phyloP scores from a whole-genome alignment of 805 yeast species.

The Starmera caribaea region DNA sequence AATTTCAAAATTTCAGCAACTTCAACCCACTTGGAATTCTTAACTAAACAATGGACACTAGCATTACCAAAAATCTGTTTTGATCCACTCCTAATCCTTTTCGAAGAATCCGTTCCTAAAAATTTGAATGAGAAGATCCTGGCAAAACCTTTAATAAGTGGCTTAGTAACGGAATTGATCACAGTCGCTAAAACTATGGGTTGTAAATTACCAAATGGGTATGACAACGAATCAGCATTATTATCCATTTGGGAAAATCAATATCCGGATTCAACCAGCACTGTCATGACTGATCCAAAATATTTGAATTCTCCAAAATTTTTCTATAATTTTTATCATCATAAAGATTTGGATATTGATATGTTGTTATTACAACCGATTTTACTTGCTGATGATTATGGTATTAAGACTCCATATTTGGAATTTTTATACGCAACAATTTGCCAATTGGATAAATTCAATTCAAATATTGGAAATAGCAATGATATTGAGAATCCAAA shows the following conservation, averaged over 20 bases:
- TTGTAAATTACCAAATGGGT: slow-evolving; percentile 59
- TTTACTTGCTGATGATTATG: slow-evolving; percentile 79
- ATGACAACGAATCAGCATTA: slow-evolving; percentile 55
- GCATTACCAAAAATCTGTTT: slow-evolving; percentile 73
- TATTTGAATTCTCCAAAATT: slow-evolving; percentile 44
- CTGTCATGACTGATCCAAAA: slow-evolving; percentile 6
- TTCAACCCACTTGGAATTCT: slow-evolving; percentile 43
- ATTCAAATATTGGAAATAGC: slow-evolving; percentile 13
- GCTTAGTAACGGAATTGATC: slow-evolving; percentile 65
- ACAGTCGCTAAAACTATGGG: slow-evolving; percentile 72
- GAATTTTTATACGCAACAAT: slow-evolving; percentile 77
- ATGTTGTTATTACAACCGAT: slow-evolving; percentile 78
- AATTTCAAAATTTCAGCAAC: slow-evolving; percentile 32
- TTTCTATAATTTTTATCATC: slow-evolving; percentile 56
- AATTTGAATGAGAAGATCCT: slow-evolving; percentile 55
- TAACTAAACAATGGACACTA: slow-evolving; percentile 76
- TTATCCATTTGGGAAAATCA: slow-evolving; percentile 41
- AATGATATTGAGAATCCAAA: too few species aligned
- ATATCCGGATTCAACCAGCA: slow-evolving; percentile 23
- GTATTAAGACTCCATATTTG: slow-evolving; percentile 80
- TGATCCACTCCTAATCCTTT: slow-evolving; percentile 63
- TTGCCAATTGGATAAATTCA: slow-evolving; percentile 43
- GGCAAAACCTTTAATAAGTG: slow-evolving; percentile 79
- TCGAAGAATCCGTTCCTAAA: slow-evolving; percentile 61
- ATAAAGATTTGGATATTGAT: slow-evolving; percentile 57